Percentiles rank a stretch among this genome's conserved stretches.
Evolutionary conservation across 768 basidiomycete species (phyloP).

Genomic region (Ramaria rubella): DNA sequence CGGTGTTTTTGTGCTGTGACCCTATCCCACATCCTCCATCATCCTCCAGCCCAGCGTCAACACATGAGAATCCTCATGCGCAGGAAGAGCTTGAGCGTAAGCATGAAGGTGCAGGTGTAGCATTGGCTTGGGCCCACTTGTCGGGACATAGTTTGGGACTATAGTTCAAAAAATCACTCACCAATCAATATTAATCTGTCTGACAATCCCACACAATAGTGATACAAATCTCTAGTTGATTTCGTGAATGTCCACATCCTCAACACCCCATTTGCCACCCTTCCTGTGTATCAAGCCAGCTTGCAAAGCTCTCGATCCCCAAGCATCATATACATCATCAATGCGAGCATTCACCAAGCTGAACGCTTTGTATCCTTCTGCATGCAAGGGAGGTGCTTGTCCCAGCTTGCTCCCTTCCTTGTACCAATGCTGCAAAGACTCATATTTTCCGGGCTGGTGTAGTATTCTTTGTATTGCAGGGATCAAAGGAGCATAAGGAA

Average conservation of each 20-base stretch:
- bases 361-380: constrained; percentile 12
- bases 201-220: constrained; percentile 15
- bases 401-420: constrained; percentile 14
- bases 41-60: too few relatives aligned
- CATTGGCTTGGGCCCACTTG: too few relatives aligned
- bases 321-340: constrained; percentile 22
- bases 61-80: too few relatives aligned
- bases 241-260: constrained; percentile 21
- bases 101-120: too few relatives aligned
- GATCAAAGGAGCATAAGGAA: constrained; percentile 18
- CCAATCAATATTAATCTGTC: constrained; percentile 24
- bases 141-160: too few relatives aligned
- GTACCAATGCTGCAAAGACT: constrained; percentile 23
- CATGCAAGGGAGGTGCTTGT: constrained; percentile 6
- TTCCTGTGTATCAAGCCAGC: constrained; percentile 18
- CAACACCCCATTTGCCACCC: constrained; percentile 13
- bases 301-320: constrained; percentile 21
- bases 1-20: too few relatives aligned
- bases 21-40: too few relatives aligned
- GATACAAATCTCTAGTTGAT: not conserved
- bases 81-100: too few relatives aligned
- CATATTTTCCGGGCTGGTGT: constrained; percentile 19
- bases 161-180: too few relatives aligned
- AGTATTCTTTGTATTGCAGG: constrained; percentile 15
- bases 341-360: constrained; percentile 12